A percentile compares a stretch with the other conserved stretches of the same genome.
phyloP scores from a whole-genome alignment of 306 rosid species.

The Lathyrus sativus region DNA sequence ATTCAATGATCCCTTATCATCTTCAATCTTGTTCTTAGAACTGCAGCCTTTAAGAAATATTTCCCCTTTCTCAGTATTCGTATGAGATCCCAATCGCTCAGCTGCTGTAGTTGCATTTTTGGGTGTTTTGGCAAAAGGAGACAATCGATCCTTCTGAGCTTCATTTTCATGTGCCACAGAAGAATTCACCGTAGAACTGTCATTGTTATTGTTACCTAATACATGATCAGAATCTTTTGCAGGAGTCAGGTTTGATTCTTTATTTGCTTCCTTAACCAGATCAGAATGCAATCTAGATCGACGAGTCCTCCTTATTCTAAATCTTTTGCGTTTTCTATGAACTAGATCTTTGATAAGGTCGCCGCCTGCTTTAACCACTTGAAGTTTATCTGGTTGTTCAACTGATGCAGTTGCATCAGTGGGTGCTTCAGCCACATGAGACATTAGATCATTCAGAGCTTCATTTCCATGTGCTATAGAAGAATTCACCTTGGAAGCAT shows the following conservation, averaged over 20 bases:
- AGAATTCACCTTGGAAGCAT: constrained; percentile 41
- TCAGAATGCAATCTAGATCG: constrained; percentile 37
- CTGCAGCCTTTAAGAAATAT: constrained; percentile 44
- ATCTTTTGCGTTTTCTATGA: constrained; percentile 49
- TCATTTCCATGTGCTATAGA: constrained; percentile 40
- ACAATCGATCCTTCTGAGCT: constrained; percentile 45
- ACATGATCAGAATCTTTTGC: constrained; percentile 39
- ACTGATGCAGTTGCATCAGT: constrained; percentile 34
- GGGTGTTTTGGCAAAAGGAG: constrained; percentile 34
- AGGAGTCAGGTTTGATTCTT: constrained; percentile 39
- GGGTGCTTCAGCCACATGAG: constrained; percentile 33
- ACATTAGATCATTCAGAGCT: constrained; percentile 42
- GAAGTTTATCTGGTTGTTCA: constrained; percentile 44
- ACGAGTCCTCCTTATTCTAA: constrained; percentile 31
- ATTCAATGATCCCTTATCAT: constrained; percentile 42
- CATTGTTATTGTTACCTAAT: constrained; percentile 35
- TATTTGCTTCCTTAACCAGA: constrained; percentile 41
- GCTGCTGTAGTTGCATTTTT: constrained; percentile 33
- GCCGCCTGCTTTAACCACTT: constrained; percentile 23
- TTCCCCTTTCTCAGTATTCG: constrained; percentile 40
- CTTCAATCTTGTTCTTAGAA: constrained; percentile 43
- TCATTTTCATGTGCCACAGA: constrained; percentile 42
- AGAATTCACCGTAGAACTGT: constrained; percentile 41
- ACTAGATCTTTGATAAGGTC: constrained; percentile 30
- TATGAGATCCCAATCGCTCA: constrained; percentile 42